phyloP scores from a whole-genome alignment of 1,284 basidiomycete species.

The Grifola frondosa region DNA sequence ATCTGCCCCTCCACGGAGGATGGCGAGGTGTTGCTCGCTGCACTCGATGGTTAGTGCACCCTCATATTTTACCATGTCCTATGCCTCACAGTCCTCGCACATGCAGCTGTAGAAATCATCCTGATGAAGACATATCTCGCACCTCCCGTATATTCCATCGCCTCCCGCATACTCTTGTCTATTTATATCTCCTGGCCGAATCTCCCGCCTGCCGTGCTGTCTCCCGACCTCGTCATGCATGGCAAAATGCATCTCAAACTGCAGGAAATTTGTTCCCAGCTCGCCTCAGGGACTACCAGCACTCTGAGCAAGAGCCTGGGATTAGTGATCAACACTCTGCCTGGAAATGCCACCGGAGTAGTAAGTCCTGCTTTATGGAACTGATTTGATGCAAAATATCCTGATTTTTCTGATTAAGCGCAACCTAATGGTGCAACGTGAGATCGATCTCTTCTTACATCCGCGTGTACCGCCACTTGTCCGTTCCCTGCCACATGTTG shows the following conservation, averaged over 20 bases:
- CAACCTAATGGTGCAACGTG: constrained; percentile 31
- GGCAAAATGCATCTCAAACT: constrained; percentile 43
- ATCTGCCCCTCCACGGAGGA: constrained; percentile 52
- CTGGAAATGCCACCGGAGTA: constrained; percentile 1
- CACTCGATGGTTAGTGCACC: constrained; percentile 58
- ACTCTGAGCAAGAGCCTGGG: constrained; percentile 60
- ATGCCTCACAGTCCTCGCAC: constrained; percentile 6
- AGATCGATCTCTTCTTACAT: constrained; percentile 69
- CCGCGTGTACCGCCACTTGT: constrained; percentile 76
- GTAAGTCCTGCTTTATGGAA: too few species aligned
- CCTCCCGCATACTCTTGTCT: constrained; percentile 56
- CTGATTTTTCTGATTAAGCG: constrained; percentile 10
- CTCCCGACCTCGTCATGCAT: constrained; percentile 51
- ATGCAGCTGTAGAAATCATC: constrained; percentile 49
- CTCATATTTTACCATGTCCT: constrained; percentile 1
- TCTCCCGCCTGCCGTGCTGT: constrained; percentile 54
- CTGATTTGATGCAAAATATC: too few species aligned
- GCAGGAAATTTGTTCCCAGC: constrained; percentile 45
- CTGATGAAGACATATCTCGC: constrained; percentile 51
- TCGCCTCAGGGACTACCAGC: constrained; percentile 52
- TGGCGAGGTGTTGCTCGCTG: constrained; percentile 51
- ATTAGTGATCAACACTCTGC: constrained; percentile 37
- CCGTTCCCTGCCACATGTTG: constrained; percentile 63
- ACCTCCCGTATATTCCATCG: constrained; percentile 55
- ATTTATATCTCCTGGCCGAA: constrained; percentile 56